Evolutionary conservation across 2,329 filamentous ascomycete species (phyloP), one percentile per base, ranked within the genome.

Genomic region (Pseudovirgaria hyperparasitica): DNA sequence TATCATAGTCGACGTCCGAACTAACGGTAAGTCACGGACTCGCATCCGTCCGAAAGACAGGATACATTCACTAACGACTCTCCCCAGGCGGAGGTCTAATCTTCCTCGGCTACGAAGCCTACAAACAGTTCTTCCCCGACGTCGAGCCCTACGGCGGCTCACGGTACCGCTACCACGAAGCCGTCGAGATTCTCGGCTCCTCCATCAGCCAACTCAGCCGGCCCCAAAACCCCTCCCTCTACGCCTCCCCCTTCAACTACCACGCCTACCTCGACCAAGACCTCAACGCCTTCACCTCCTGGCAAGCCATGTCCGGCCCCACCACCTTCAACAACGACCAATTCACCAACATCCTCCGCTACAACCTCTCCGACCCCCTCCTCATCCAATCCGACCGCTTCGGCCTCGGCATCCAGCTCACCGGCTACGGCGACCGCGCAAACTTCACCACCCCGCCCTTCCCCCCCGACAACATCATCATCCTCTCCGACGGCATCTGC

Each of bases 1-100:
- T 40, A 54, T 79, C 5, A 58, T 81, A 24, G 67, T 81, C 34
- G 76, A 81, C 38, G 40, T 81, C 5, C 63, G 67, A 4, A 58
- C 54, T 7, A 82, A 81, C 38, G 57, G n/a, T n/a, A n/a, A n/a
- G n/a, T n/a, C n/a, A n/a, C n/a, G n/a, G n/a, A n/a, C n/a, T n/a
- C n/a, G n/a, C n/a, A n/a, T n/a, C n/a, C n/a, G n/a, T n/a, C n/a
- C n/a, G n/a, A n/a, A n/a, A n/a, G n/a, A n/a, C n/a, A n/a, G n/a
- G n/a, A n/a, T n/a, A n/a, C n/a, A n/a, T n/a, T n/a, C n/a, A n/a
- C n/a, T n/a, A n/a, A n/a, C n/a, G n/a, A n/a, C n/a, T n/a, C n/a
- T n/a, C n/a, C n/a, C n/a, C n/a, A n/a, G n/a, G 56, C 1, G 76
- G 76, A 13, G 76, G 76, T 9, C 48, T 44, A 12, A 42, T 56